A percentile compares a stretch with the other conserved stretches of the same genome.
phyloP scores from a whole-genome alignment of 257 asterid species.

The Nicotiana tabacum region DNA sequence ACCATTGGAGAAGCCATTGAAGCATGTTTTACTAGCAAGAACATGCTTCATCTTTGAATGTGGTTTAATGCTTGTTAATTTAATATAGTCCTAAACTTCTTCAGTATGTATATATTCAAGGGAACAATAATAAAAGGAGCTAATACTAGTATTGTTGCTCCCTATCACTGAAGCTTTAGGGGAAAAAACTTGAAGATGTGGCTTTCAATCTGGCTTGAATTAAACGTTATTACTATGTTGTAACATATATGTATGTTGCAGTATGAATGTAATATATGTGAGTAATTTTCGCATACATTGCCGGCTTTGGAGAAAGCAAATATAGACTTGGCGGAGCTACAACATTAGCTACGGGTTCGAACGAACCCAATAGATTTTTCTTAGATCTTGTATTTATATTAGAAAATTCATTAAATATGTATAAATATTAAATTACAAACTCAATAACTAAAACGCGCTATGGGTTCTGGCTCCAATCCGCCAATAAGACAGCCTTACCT shows the following conservation, averaged over 20 bases:
- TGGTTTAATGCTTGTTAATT: no score
- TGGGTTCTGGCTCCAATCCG: no score
- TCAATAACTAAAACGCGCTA: no score
- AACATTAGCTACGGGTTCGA: no score
- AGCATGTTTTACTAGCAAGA: constrained; percentile 17
- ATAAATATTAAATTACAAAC: no score
- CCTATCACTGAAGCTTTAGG: background rate
- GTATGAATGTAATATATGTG: background rate
- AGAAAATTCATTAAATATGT: no score
- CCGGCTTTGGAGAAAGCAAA: no score
- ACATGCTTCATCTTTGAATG: background rate
- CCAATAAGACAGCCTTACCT: no score
- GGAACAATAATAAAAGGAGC: constrained; percentile 6
- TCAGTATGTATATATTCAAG: background rate
- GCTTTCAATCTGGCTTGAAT: background rate
- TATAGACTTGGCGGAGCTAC: no score
- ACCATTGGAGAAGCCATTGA: constrained; percentile 37
- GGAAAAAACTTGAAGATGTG: background rate
- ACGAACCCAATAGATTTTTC: no score
- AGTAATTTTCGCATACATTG: background rate
- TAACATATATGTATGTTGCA: background rate
- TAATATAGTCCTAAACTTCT: background rate
- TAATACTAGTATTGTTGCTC: background rate
- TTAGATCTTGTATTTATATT: no score
- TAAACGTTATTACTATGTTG: background rate